Evolutionary conservation across 2,329 filamentous ascomycete genomes (phyloP), one percentile per base, ranked within the genome.

Genomic region (Penicillium sp.): DNA sequence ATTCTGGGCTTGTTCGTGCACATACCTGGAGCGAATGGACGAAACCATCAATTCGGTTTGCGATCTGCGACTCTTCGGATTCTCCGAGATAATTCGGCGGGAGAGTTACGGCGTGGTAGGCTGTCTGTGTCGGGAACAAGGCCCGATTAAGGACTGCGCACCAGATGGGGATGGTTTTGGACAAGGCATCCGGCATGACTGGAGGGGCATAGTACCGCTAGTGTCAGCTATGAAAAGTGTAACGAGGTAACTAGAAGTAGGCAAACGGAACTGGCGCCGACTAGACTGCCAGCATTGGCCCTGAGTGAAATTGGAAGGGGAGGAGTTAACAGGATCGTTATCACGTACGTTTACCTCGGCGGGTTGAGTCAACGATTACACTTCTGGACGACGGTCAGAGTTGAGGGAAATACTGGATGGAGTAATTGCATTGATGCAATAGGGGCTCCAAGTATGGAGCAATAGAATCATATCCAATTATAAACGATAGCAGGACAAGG

Each of bases 91-190:
- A 86, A 62, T 88, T 84, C 1, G 89, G 87, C 1, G 93, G 91
- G 4, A 91, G 89, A 69, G 87, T 84, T 7, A 98, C 82, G 1
- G 76, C 68, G 70, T 89, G 82, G 22, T 75, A 78, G 16, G 73
- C 71, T 19, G 70, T 66, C 3, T 80, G 66, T 22, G 82, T 77
- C 0, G 90, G 89, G 73, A 97, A 96, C 4, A 98, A 80, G 3
- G 87, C 81, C 51, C 85, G 83, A 77, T 98, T 98, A 69, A 97
- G 78, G 19, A 97, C 91, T 63, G 89, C 87, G 76, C 91, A 93
- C 95, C 95, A 99, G 64, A 97, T 91, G 1, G 95, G 94, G 28
- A 98, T 83, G 0, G 95, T 98, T 76, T 97, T 97, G 69, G 90
- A 92, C 19, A 99, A 83, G 16, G 95, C 93, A 78, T 99, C 95